These are phyloP conservation scores for Casuarina equisetifolia DNA, from an alignment of 306 rosid species.

Conservation along the genomic window DNA sequence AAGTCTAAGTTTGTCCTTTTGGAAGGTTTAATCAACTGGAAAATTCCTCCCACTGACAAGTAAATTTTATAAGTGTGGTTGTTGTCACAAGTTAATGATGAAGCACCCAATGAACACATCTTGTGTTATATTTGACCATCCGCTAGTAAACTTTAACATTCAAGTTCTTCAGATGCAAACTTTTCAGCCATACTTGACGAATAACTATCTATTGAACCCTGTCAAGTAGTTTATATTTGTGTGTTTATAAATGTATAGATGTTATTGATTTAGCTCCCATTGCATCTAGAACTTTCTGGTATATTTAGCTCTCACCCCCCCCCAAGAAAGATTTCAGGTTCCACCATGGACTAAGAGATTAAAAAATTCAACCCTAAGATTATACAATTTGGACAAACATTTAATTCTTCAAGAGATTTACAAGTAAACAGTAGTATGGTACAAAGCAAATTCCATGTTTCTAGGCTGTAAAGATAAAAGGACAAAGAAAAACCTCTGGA, in stretches of 20 bases:
- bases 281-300: background rate
- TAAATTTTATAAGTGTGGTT: background rate
- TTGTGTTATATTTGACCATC: too few relatives aligned
- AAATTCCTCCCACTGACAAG: too few relatives aligned
- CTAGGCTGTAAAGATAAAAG: slow-evolving; percentile 12
- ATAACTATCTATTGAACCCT: background rate
- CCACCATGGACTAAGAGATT: background rate
- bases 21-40: too few relatives aligned
- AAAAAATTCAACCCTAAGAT: background rate
- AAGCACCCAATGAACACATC: slow-evolving; percentile 4
- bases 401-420: background rate
- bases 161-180: background rate
- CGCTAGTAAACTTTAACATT: too few relatives aligned
- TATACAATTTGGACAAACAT: background rate
- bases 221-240: background rate
- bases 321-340: background rate
- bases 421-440: slow-evolving; percentile 7
- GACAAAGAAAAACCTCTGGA: slow-evolving; percentile 65
- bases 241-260: too few relatives aligned
- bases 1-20: too few relatives aligned
- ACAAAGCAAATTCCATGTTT: slow-evolving; percentile 2
- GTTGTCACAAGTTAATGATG: slow-evolving; percentile 18
- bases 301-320: background rate
- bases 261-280: background rate
- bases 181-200: background rate